These are phyloP conservation scores for Exserohilum turcica DNA, from an alignment of 2,329 filamentous ascomycete species.

Conservation along the genomic window DNA sequence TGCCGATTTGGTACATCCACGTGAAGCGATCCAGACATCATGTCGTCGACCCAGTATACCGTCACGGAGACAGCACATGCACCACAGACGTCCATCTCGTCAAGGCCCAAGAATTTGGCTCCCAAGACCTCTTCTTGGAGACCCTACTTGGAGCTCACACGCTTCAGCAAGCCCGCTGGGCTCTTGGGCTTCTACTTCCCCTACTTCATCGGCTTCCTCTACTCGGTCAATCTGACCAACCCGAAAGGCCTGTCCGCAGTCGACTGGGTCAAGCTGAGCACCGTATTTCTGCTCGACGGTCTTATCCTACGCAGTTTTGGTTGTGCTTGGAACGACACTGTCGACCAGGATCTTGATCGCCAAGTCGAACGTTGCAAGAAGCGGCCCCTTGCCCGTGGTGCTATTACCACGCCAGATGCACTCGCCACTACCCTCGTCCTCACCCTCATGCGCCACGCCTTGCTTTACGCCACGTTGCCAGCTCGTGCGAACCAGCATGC, in stretches of 20 bases:
- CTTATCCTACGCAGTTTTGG: conserved; percentile 29
- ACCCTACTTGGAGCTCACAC: conserved; percentile 51
- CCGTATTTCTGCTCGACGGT: conserved; percentile 56
- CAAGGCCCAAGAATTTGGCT: not conserved
- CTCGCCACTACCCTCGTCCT: conserved; percentile 4
- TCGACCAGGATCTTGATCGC: conserved; percentile 61
- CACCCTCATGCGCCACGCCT: not conserved
- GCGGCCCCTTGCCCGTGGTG: conserved; percentile 50
- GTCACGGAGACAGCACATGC: conserved; percentile 5
- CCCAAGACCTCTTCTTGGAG: conserved; percentile 6
- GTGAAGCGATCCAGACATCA: not conserved
- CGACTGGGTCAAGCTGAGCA: conserved; percentile 15
- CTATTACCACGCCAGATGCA: conserved; percentile 50
- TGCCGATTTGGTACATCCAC: not conserved
- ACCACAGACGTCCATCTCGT: not conserved
- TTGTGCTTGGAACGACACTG: conserved; percentile 63
- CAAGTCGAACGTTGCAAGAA: conserved; percentile 38
- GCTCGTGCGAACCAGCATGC: conserved; percentile 34
- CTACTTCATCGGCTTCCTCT: conserved; percentile 49
- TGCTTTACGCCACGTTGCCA: not conserved
- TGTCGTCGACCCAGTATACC: conserved; percentile 5
- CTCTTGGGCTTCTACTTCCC: conserved; percentile 55
- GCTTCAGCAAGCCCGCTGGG: conserved; percentile 50
- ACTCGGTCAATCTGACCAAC: conserved; percentile 36
- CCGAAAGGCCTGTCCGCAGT: conserved; percentile 7